Conservation (phyloP, 2,329 filamentous ascomycete species). For the Paracamarosporium sp. region DNA sequence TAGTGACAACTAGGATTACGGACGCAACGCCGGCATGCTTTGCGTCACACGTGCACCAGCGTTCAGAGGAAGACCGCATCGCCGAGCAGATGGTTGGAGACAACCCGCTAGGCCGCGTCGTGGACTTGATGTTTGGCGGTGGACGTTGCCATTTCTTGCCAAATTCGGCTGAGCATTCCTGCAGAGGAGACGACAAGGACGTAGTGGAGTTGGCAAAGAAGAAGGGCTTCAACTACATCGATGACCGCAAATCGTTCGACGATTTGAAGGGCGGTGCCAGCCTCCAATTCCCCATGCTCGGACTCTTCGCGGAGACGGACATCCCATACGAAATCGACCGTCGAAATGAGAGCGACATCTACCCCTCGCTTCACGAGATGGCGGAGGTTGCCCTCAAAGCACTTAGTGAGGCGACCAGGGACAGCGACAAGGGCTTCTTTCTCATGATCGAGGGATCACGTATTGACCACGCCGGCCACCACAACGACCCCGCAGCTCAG, state of each 20-base stretch:
- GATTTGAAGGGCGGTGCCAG: conserved; percentile 69
- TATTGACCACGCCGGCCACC: conserved; percentile 88
- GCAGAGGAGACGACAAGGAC: conserved; percentile 79
- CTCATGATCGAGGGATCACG: conserved; percentile 97
- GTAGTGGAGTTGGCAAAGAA: conserved; percentile 75
- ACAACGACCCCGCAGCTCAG: conserved; percentile 63
- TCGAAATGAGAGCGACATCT: conserved; percentile 75
- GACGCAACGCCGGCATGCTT: conserved; percentile 98
- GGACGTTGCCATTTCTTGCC: conserved; percentile 92
- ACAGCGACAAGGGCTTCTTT: conserved; percentile 94
- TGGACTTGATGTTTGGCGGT: conserved; percentile 92
- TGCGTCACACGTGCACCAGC: conserved; percentile 81
- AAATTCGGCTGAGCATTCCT: conserved; percentile 81
- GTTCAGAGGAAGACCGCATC: conserved; percentile 86
- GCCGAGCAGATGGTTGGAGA: conserved; percentile 91
- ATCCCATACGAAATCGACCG: conserved; percentile 96
- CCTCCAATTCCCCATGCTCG: conserved; percentile 80
- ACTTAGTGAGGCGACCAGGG: conserved; percentile 79
- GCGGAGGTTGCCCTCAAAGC: conserved; percentile 79
- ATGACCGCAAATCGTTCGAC: conserved; percentile 77
- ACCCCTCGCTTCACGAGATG: conserved; percentile 93
- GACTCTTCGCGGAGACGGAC: conserved; percentile 81
- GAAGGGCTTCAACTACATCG: conserved; percentile 81
- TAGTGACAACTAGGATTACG: conserved; percentile 93
- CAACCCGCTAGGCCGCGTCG: conserved; percentile 82